These are phyloP conservation scores for Sporothrix pseudoabietina DNA, from an alignment of 2,329 filamentous ascomycete species.

Conservation along the genomic window DNA sequence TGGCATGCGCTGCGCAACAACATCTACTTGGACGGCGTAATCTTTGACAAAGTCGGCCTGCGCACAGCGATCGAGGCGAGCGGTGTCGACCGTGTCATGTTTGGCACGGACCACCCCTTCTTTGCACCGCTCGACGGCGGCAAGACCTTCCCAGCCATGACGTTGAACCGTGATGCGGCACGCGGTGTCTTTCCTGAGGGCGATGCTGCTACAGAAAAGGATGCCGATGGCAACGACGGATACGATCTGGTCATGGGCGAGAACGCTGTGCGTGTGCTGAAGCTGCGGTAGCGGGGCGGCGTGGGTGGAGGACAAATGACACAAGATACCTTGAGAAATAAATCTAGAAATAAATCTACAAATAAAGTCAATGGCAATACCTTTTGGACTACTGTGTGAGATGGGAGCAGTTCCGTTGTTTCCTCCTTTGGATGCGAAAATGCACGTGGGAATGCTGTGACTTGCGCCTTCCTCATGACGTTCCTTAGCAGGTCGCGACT, in stretches of 20 bases:
- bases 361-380: neutral
- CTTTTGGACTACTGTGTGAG: neutral
- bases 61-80: conserved; percentile 66
- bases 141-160: conserved; percentile 63
- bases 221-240: conserved; percentile 14
- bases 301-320: neutral
- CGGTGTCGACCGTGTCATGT: conserved; percentile 69
- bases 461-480: neutral
- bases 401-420: neutral
- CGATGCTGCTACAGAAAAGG: neutral
- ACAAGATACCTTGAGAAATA: too few relatives aligned
- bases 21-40: conserved; percentile 79
- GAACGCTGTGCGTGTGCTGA: conserved; percentile 29
- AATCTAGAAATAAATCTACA: neutral
- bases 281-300: conserved; percentile 1
- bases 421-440: neutral
- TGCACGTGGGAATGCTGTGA: neutral
- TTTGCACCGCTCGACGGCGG: conserved; percentile 67
- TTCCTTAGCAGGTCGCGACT: neutral
- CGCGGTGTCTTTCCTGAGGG: conserved; percentile 24
- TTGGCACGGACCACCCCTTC: conserved; percentile 79
- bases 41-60: conserved; percentile 71
- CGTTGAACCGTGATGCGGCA: conserved; percentile 64
- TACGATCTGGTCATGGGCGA: conserved; percentile 30
- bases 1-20: conserved; percentile 65